These are phyloP conservation scores for Phytopythium cucurbitacearum DNA, from an alignment of 352 stramenopile genomes.

Conservation along the genomic window DNA sequence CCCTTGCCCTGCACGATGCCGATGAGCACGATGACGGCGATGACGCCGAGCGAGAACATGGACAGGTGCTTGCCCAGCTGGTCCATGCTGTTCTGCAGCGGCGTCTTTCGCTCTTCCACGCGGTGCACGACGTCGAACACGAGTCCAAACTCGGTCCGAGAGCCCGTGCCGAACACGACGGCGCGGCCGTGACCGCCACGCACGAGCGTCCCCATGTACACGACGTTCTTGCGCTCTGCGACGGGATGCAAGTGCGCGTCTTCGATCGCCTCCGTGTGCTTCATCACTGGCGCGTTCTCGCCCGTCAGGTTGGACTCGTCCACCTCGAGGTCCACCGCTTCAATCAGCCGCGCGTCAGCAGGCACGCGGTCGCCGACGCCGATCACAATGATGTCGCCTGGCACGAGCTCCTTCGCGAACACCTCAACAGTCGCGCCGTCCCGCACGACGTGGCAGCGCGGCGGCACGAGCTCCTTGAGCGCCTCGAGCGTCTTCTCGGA, in stretches of 20 bases:
- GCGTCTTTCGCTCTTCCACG: conserved; percentile 92
- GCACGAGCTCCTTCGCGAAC: conserved; percentile 71
- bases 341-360: conserved; percentile 88
- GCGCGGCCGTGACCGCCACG: conserved; percentile 89
- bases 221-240: conserved; percentile 87
- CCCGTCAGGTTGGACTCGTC: conserved; percentile 95
- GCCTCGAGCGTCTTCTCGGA: conserved; percentile 85
- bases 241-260: conserved; percentile 68
- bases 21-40: conserved; percentile 92
- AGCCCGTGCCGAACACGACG: conserved; percentile 93
- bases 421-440: conserved; percentile 56
- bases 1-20: conserved; percentile 90
- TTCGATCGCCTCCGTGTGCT: conserved; percentile 57
- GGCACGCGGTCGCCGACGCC: conserved; percentile 92
- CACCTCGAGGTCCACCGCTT: conserved; percentile 85
- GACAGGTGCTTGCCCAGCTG: conserved; percentile 94
- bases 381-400: conserved; percentile 87
- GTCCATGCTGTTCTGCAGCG: conserved; percentile 95
- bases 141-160: conserved; percentile 94
- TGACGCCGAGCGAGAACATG: conserved; percentile 91
- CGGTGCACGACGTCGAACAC: conserved; percentile 93
- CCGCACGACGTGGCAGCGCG: conserved; percentile 59
- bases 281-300: conserved; percentile 85
- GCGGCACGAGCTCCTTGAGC: conserved; percentile 77
- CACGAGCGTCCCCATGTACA: conserved; percentile 97